phyloP scores from a whole-genome alignment of 106 monocot species.

The Platanthera guangdongensis region DNA sequence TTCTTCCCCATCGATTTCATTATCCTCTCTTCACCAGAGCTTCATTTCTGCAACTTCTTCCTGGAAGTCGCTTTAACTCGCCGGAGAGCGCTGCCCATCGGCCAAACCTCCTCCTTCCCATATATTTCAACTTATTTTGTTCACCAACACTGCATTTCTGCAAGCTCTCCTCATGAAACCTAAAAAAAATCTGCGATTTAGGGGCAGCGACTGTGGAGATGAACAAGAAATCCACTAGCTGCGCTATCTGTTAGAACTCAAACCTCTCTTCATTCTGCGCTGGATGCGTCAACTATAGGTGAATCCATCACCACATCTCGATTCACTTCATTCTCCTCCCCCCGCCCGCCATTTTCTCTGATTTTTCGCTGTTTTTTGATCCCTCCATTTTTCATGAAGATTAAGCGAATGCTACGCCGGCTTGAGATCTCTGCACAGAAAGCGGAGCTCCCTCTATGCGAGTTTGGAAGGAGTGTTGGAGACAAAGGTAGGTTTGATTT shows the following conservation, averaged over 20 bases:
- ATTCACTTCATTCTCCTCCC: not conserved
- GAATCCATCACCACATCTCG: not conserved
- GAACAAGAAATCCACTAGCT: slow-evolving; percentile 38
- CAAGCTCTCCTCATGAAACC: too few relatives aligned
- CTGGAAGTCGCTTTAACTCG: too few relatives aligned
- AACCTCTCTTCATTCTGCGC: slow-evolving; percentile 72
- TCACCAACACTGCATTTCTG: too few relatives aligned
- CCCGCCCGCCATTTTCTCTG: not conserved
- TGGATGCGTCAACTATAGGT: slow-evolving; percentile 78
- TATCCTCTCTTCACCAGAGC: too few relatives aligned
- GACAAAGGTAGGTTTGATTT: slow-evolving; percentile 43
- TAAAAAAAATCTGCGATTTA: not conserved
- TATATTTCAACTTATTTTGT: too few relatives aligned
- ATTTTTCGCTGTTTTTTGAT: not conserved
- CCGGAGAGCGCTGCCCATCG: too few relatives aligned
- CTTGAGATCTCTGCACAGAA: slow-evolving; percentile 37
- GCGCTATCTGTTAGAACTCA: slow-evolving; percentile 60
- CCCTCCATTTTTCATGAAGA: slow-evolving; percentile 20
- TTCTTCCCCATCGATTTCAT: too few relatives aligned
- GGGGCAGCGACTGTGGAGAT: slow-evolving; percentile 8
- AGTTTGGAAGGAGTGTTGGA: slow-evolving; percentile 31
- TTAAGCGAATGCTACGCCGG: slow-evolving; percentile 43
- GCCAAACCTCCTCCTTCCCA: too few relatives aligned
- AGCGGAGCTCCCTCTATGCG: slow-evolving; percentile 35
- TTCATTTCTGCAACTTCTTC: too few relatives aligned